Conservation (phyloP, 2,329 filamentous ascomycete species). For the Colletotrichum falcatum region DNA sequence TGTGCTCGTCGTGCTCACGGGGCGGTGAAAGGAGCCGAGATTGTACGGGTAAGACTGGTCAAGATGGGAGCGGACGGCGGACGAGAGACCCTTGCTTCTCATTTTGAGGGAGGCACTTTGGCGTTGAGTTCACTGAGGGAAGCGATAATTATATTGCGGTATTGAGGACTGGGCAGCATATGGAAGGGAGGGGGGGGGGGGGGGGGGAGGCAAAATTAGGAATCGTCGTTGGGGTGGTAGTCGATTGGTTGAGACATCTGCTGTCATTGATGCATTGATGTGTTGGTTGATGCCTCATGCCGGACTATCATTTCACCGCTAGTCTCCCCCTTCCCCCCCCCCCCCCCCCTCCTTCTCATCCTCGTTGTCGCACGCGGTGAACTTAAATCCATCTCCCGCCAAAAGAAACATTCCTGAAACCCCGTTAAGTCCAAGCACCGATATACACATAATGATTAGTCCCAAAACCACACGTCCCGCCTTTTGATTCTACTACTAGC, state of each 20-base stretch:
- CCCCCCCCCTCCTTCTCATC: constrained; percentile 8
- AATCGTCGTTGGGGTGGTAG: constrained; percentile 21
- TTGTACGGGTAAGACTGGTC: constrained; percentile 65
- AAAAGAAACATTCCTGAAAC: constrained; percentile 30
- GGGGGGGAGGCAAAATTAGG: constrained; percentile 5
- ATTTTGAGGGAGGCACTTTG: constrained; percentile 32
- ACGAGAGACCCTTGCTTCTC: constrained; percentile 35
- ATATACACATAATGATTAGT: neutral
- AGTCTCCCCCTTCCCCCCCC: neutral
- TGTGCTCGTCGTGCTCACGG: constrained; percentile 63
- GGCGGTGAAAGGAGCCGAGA: constrained; percentile 69
- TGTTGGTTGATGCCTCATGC: constrained; percentile 3
- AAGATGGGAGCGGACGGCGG: constrained; percentile 19
- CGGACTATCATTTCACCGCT: constrained; percentile 39
- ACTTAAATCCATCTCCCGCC: constrained; percentile 4
- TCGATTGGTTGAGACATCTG: constrained; percentile 29
- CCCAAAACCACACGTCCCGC: neutral
- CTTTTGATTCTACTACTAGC: neutral
- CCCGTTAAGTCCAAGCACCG: constrained; percentile 19
- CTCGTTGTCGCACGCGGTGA: neutral
- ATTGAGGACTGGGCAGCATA: constrained; percentile 1
- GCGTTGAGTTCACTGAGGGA: neutral
- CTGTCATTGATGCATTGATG: constrained; percentile 25
- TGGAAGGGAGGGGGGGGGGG: too few relatives aligned
- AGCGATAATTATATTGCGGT: constrained; percentile 11